Evolutionary conservation across 768 basidiomycete genomes (phyloP).

Genomic region (Termitomyces sp.): DNA sequence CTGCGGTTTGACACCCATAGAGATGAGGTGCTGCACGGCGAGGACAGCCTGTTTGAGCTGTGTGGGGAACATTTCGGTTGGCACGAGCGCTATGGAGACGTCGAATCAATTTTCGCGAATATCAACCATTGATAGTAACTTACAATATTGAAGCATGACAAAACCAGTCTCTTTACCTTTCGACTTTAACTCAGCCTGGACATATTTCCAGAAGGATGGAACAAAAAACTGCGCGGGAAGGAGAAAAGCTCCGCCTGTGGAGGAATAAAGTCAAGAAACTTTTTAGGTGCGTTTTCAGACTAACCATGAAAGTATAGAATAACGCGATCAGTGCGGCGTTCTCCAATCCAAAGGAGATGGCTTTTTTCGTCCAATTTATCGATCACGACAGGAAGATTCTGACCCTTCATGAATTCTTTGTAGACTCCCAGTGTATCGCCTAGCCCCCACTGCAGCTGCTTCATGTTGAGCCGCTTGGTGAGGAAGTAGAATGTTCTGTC

Average conservation of each 20-base stretch:
- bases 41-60: slow-evolving; percentile 20
- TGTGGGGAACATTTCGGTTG: slow-evolving; percentile 22
- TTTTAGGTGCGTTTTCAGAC: not conserved
- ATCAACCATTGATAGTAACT: not conserved
- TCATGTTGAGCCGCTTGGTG: slow-evolving; percentile 7
- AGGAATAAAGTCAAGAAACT: not conserved
- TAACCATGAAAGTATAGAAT: slow-evolving; percentile 27
- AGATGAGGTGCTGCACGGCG: slow-evolving; percentile 23
- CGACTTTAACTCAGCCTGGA: slow-evolving; percentile 9
- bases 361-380: slow-evolving; percentile 24
- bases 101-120: too few relatives aligned
- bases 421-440: slow-evolving; percentile 19
- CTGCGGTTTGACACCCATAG: slow-evolving; percentile 18
- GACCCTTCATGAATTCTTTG: slow-evolving; percentile 16
- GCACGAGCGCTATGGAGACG: slow-evolving; percentile 17
- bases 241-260: slow-evolving; percentile 22
- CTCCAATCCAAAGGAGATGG: slow-evolving; percentile 27
- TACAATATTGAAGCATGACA: slow-evolving; percentile 21
- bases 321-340: slow-evolving; percentile 24
- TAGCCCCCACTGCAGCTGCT: slow-evolving; percentile 19
- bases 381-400: slow-evolving; percentile 14
- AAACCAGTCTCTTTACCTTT: slow-evolving; percentile 15
- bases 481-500: slow-evolving; percentile 15
- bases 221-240: slow-evolving; percentile 16
- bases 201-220: slow-evolving; percentile 19